Base-by-base conservation (phyloP, 257 asterid species). In the Capsicum pubescens region DNA sequence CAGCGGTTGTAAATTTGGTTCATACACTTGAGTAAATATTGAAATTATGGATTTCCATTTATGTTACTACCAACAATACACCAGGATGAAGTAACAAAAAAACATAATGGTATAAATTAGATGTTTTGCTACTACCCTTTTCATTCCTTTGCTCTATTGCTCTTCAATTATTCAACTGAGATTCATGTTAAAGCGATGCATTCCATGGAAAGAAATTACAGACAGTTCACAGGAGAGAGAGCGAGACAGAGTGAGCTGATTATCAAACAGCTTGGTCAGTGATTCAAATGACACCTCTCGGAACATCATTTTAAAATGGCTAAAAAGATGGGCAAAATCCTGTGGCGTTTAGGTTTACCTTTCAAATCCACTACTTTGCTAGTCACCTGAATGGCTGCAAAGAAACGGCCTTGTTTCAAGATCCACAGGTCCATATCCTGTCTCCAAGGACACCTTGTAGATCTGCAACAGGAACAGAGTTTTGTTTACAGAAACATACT, bases 111-210 rank as follows among this genome's bases (percentile, higher is more conserved):
- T 66, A 66, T 9, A 54, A 5, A 68, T 68, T 15, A 68, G 54
- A 42, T 68, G 77, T 16, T 15, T 15, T 68, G 46, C 12, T 32
- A 13, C 19, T 67, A 67, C 50, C 6, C 0, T 14, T 39, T 14
- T 68, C 77, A 68, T 68, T 39, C 77, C 54, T 68, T 68, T 68
- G 77, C 13, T 68, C 19, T 66, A 16, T 68, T 44, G 54, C 39
- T 68, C 54, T 68, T 68, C 13, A 68, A 39, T 36, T 68, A 39
- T 15, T 68, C 8, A 13, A 15, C 26, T 36, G 26, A 39, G 77
- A 68, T 68, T 68, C 54, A 68, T 8, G 26, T 42, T 39, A 68
- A 68, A 68, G 26, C 8, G 54, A 68, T 68, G 39, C 77, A 68
- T 39, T 68, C 54, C 77, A 8, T 68, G 54, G 77, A 16, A 68